These are phyloP conservation scores for Pleurotus ostreatus DNA, from an alignment of 768 basidiomycete genomes.

Conservation along the genomic window DNA sequence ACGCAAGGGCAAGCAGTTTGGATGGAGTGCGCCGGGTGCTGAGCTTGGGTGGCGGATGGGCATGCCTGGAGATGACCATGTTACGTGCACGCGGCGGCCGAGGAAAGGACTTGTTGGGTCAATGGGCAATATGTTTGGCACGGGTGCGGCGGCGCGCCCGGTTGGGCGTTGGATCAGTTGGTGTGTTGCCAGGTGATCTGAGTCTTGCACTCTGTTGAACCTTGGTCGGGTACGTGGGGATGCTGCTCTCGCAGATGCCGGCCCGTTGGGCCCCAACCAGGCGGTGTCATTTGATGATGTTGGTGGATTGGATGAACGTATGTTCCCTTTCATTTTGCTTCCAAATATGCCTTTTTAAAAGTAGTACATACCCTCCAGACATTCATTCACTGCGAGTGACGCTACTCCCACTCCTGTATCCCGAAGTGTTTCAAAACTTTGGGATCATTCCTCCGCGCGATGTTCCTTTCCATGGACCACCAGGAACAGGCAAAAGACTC, in stretches of 20 bases:
- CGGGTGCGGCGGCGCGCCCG: constrained; percentile 33
- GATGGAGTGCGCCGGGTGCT: constrained; percentile 78
- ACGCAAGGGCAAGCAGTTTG: constrained; percentile 41
- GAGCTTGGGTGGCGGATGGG: constrained; percentile 79
- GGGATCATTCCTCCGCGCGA: constrained; percentile 93
- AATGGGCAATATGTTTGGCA: constrained; percentile 51
- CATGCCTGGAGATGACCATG: constrained; percentile 52
- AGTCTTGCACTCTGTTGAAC: constrained; percentile 79
- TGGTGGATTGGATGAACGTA: constrained; percentile 92
- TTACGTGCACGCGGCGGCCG: constrained; percentile 65
- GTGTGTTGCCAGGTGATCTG: constrained; percentile 33
- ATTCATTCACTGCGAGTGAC: constrained; percentile 65
- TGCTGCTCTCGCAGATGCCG: constrained; percentile 86
- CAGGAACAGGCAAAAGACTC: constrained; percentile 95
- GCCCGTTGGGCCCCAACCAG: constrained; percentile 90
- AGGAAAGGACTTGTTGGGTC: constrained; percentile 48
- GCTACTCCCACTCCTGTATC: constrained; percentile 88
- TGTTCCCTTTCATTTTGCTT: constrained; percentile 2
- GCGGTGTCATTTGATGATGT: constrained; percentile 96
- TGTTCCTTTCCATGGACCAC: constrained; percentile 96
- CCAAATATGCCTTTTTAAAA: constrained; percentile 23
- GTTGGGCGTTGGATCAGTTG: constrained; percentile 45
- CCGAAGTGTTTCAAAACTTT: constrained; percentile 94
- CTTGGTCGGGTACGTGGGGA: constrained; percentile 69
- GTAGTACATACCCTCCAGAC: constrained; percentile 94